phyloP scores from a whole-genome alignment of 176 grass and related monocot genomes.

The Poa pratensis region DNA sequence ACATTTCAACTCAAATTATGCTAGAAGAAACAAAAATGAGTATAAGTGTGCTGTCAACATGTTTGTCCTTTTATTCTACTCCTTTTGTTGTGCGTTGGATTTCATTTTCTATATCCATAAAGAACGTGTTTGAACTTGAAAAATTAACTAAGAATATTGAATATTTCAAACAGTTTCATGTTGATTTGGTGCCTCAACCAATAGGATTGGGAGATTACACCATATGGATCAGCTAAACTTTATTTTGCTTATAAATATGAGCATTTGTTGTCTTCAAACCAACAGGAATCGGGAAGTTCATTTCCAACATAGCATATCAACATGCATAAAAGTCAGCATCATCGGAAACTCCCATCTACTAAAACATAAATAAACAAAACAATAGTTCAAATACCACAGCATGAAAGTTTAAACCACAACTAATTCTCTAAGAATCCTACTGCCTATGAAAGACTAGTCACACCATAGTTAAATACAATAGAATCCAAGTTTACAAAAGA shows the following conservation, averaged over 20 bases:
- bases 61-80: neutral
- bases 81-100: neutral
- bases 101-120: neutral
- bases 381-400: neutral
- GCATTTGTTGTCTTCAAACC: neutral
- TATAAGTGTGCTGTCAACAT: neutral
- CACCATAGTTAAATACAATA: slow-evolving; percentile 9
- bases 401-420: neutral
- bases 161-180: neutral
- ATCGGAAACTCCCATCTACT: neutral
- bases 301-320: slow-evolving; percentile 10
- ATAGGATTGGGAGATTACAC: neutral
- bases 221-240: neutral
- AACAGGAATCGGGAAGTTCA: neutral
- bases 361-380: neutral
- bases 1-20: neutral
- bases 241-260: neutral
- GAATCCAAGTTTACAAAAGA: neutral
- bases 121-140: neutral
- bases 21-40: neutral
- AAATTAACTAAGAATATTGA: neutral
- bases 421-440: neutral
- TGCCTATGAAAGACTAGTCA: neutral
- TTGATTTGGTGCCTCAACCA: neutral
- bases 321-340: slow-evolving; percentile 18